These are phyloP conservation scores for Lagerstroemia speciosa DNA, from an alignment of 345 rosid genomes.

Conservation along the genomic window DNA sequence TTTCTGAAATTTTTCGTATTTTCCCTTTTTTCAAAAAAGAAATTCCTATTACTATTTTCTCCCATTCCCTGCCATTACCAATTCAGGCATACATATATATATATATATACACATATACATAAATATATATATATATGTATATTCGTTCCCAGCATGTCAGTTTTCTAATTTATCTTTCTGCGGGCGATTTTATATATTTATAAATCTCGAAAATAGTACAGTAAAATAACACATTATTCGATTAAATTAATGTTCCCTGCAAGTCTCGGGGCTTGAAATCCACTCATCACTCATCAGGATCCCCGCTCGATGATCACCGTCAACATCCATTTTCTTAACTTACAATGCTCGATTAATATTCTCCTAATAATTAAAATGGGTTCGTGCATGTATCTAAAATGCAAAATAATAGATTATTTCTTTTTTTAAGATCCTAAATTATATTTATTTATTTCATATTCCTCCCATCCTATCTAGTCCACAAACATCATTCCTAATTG, in stretches of 20 bases:
- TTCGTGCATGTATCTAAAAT: neutral
- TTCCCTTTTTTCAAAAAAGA: too few species aligned
- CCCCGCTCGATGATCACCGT: neutral
- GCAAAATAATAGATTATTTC: neutral
- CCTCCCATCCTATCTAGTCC: too few species aligned
- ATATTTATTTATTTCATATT: too few species aligned
- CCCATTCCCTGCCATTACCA: neutral
- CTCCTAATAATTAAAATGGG: neutral
- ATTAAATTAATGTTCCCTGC: neutral
- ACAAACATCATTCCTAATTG: too few species aligned
- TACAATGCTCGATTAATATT: neutral
- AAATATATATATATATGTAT: too few species aligned
- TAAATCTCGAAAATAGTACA: too few species aligned
- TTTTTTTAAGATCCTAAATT: too few species aligned
- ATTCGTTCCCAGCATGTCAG: neutral
- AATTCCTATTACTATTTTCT: neutral
- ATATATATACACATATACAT: too few species aligned
- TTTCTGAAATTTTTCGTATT: too few species aligned
- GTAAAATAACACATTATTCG: too few species aligned
- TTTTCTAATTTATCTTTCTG: neutral
- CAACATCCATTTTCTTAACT: neutral
- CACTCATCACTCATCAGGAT: neutral
- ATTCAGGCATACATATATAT: neutral
- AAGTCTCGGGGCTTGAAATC: neutral
- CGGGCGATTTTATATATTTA: neutral